phyloP scores from a whole-genome alignment of 2,329 filamentous ascomycete species.

The Colletotrichum sp. region DNA sequence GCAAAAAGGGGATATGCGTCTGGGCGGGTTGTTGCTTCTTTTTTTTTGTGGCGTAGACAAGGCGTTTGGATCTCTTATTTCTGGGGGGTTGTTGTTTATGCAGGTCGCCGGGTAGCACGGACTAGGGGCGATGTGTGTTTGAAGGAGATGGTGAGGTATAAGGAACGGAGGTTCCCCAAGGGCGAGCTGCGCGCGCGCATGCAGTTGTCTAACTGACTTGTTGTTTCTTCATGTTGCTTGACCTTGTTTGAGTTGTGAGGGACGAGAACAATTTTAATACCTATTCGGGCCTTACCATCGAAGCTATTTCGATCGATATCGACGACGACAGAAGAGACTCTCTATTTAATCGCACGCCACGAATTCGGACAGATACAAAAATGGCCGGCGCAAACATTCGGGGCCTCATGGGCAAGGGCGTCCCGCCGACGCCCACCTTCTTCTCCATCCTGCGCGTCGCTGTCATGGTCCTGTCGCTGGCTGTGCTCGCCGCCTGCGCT shows the following conservation, averaged over 20 bases:
- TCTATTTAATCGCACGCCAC: neutral
- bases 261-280: neutral
- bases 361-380: neutral
- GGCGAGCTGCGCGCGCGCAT: neutral
- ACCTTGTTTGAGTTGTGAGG: neutral
- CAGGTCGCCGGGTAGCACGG: neutral
- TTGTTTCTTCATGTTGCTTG: neutral
- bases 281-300: neutral
- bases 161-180: neutral
- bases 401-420: conserved; percentile 41
- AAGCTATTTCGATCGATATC: neutral
- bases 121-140: neutral
- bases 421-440: conserved; percentile 39
- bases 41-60: neutral
- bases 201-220: neutral
- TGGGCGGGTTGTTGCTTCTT: neutral
- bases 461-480: conserved; percentile 43
- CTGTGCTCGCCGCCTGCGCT: conserved; percentile 43
- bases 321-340: neutral
- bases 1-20: neutral
- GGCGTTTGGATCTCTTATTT: neutral
- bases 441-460: conserved; percentile 41
- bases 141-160: neutral
- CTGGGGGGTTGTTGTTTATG: neutral
- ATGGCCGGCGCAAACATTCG: conserved; percentile 6